Conservation (phyloP, 2,329 filamentous ascomycete species). For the Pestalotiopsis sp. region DNA sequence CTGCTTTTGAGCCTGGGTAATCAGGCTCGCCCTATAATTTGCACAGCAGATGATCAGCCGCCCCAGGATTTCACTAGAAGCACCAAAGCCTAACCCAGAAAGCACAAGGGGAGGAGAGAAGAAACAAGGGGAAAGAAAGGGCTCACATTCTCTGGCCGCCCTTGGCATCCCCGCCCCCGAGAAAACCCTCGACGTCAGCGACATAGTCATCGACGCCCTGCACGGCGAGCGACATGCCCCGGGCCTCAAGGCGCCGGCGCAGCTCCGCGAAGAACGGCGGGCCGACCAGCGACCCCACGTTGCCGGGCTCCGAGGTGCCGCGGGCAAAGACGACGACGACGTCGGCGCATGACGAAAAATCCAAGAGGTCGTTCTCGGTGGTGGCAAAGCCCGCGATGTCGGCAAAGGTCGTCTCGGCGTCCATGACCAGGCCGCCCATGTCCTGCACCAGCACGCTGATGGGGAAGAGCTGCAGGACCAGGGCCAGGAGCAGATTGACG, state of each 20-base stretch:
- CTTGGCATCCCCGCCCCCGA: slow-evolving; percentile 9
- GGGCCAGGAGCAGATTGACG: slow-evolving; percentile 4
- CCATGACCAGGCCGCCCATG: not conserved
- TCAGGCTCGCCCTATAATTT: not conserved
- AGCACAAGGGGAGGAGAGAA: not conserved
- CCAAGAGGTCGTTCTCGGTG: slow-evolving; percentile 9
- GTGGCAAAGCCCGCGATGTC: slow-evolving; percentile 5
- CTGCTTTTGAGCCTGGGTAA: not conserved
- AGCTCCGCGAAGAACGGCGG: slow-evolving; percentile 12
- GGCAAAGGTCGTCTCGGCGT: slow-evolving; percentile 6
- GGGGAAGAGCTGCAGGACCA: slow-evolving; percentile 11
- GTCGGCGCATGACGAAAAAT: slow-evolving; percentile 8
- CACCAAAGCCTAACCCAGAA: not conserved
- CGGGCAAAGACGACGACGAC: slow-evolving; percentile 13
- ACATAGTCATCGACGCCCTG: slow-evolving; percentile 14
- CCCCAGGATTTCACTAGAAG: not conserved
- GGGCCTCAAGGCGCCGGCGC: not conserved
- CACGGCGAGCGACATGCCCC: not conserved
- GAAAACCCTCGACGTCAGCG: slow-evolving; percentile 1
- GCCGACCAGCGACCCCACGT: slow-evolving; percentile 12
- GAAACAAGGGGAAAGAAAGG: too few species aligned
- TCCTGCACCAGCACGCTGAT: not conserved
- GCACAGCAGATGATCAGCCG: not conserved
- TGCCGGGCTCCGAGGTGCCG: slow-evolving; percentile 13
- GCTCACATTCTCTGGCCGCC: slow-evolving; percentile 13